Evolutionary conservation across 2,329 filamentous ascomycete genomes (phyloP).

Genomic region (Fusarium napiforme): DNA sequence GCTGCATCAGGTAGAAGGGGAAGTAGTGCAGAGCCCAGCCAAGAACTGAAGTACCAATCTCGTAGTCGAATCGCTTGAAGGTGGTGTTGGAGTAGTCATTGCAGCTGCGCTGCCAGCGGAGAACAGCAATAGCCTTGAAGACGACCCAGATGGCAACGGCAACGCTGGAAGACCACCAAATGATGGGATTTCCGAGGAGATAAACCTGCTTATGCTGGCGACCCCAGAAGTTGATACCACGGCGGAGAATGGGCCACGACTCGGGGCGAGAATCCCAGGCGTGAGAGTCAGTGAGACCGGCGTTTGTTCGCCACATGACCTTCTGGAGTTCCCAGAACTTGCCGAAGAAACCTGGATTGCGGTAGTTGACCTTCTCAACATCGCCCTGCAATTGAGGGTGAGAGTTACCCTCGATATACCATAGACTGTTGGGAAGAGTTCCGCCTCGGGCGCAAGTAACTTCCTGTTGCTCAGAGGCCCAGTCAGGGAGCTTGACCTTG

Average conservation of each 20-base stretch:
- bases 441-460: conserved; percentile 96
- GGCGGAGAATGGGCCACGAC: conserved; percentile 90
- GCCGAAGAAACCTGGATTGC: conserved; percentile 91
- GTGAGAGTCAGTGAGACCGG: conserved; percentile 93
- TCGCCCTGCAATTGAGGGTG: conserved; percentile 80
- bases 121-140: conserved; percentile 87
- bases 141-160: conserved; percentile 80
- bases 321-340: conserved; percentile 98
- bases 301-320: conserved; percentile 99
- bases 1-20: conserved; percentile 97
- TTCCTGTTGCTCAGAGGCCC: conserved; percentile 98
- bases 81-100: conserved; percentile 82
- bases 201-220: conserved; percentile 95
- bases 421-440: conserved; percentile 94
- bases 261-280: conserved; percentile 96
- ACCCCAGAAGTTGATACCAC: conserved; percentile 99
- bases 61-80: conserved; percentile 98
- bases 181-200: conserved; percentile 90
- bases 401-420: conserved; percentile 93
- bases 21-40: conserved; percentile 99
- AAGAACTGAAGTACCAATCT: conserved; percentile 88
- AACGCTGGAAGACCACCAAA: conserved; percentile 91
- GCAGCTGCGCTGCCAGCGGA: conserved; percentile 95
- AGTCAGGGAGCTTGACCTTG: conserved; percentile 98
- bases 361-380: conserved; percentile 96